Evolutionary conservation across 139 green algal species (phyloP).

Genomic region (Zygnema circumcarinatum): DNA sequence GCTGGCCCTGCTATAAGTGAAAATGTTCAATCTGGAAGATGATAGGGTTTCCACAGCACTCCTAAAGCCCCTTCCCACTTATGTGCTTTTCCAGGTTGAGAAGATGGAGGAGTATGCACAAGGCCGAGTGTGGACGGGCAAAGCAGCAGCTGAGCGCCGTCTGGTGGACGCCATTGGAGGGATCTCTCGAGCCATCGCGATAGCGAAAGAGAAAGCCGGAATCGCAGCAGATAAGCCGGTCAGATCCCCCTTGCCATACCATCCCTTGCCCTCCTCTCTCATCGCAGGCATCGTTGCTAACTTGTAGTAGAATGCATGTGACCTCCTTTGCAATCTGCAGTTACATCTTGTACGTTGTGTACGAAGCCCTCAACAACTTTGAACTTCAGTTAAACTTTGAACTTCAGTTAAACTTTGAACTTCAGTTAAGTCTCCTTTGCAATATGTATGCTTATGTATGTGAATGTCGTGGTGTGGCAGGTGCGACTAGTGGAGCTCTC

Average conservation of each 20-base stretch:
- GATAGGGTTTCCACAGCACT: too few relatives aligned
- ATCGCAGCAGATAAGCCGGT: constrained; percentile 26
- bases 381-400: too few relatives aligned
- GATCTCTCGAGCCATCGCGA: constrained; percentile 70
- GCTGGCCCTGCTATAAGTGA: too few relatives aligned
- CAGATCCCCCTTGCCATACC: neutral
- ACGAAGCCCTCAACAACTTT: too few relatives aligned
- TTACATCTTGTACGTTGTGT: too few relatives aligned
- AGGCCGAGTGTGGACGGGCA: constrained; percentile 89
- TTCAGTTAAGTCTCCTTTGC: neutral
- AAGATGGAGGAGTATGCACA: constrained; percentile 75
- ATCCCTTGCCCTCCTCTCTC: neutral
- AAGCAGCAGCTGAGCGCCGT: constrained; percentile 67
- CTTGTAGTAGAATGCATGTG: too few relatives aligned
- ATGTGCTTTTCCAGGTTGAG: constrained; percentile 63
- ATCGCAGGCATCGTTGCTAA: too few relatives aligned
- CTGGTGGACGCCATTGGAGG: constrained; percentile 90
- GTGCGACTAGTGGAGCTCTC: constrained; percentile 18
- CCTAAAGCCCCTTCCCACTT: too few relatives aligned
- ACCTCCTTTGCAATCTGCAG: too few relatives aligned
- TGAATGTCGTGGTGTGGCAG: neutral
- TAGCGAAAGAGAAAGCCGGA: constrained; percentile 80
- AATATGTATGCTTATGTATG: neutral
- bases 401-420: neutral
- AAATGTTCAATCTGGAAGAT: too few relatives aligned